Evolutionary conservation across 1,284 basidiomycete species (phyloP).

Genomic region (Vanrija sp.): DNA sequence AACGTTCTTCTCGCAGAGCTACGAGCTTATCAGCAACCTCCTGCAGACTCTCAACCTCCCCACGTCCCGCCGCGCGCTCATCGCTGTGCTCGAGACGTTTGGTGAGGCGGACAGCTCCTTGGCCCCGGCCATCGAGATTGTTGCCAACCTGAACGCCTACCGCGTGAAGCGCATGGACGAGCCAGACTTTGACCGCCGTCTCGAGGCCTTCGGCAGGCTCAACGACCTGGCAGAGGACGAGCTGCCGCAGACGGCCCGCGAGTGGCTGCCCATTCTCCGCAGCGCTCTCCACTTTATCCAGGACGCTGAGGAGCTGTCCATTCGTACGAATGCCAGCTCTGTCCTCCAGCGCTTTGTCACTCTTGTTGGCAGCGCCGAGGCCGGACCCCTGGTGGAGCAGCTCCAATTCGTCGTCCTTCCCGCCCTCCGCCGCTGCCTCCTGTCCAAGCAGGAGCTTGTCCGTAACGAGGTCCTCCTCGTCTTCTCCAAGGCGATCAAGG

Average conservation of each 20-base stretch:
- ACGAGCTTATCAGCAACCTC: conserved; percentile 65
- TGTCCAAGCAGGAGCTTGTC: conserved; percentile 81
- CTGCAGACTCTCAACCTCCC: conserved; percentile 72
- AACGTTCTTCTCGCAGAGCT: conserved; percentile 58
- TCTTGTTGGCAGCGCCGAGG: conserved; percentile 55
- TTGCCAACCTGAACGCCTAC: conserved; percentile 79
- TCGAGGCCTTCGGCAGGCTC: conserved; percentile 70
- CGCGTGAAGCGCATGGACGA: conserved; percentile 79
- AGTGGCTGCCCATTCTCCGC: conserved; percentile 79
- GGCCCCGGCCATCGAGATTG: conserved; percentile 55
- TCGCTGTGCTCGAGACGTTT: conserved; percentile 63
- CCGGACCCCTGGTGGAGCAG: conserved; percentile 49
- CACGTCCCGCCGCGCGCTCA: conserved; percentile 63
- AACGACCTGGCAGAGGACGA: conserved; percentile 57
- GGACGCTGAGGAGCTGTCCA: conserved; percentile 82
- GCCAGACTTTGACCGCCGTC: conserved; percentile 84
- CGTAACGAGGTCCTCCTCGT: conserved; percentile 80
- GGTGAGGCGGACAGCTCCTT: conserved; percentile 57
- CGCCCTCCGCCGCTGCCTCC: conserved; percentile 74
- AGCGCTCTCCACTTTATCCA: conserved; percentile 83
- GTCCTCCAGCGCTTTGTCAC: conserved; percentile 76
- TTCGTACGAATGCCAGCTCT: conserved; percentile 77
- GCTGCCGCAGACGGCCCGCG: conserved; percentile 19
- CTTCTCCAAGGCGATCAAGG: conserved; percentile 68
- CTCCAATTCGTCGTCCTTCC: conserved; percentile 72